These are phyloP conservation scores for Alternaria sp. DNA, from an alignment of 2,329 filamentous ascomycete species.

Conservation along the genomic window DNA sequence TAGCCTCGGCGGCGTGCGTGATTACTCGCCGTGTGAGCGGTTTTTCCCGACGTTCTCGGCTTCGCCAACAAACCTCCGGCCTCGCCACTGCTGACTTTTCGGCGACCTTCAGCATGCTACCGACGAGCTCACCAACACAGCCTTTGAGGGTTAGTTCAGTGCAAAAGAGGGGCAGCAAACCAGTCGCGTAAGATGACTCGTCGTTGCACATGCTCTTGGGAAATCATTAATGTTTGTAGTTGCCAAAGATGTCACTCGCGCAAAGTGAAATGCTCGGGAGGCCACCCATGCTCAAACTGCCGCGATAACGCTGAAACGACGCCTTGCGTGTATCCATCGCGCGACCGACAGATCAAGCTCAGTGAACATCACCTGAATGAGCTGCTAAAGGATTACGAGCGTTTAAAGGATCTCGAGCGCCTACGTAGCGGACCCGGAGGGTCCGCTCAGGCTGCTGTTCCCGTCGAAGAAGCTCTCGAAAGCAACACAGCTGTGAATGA, in stretches of 20 bases:
- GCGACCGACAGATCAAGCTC: neutral
- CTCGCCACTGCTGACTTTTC: too few relatives aligned
- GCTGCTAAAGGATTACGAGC: neutral
- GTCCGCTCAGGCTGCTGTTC: neutral
- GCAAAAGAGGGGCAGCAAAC: too few relatives aligned
- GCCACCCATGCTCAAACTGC: neutral
- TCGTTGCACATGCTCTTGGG: fast-evolving
- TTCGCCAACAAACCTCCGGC: too few relatives aligned
- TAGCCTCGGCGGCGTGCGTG: too few relatives aligned
- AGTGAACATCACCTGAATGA: neutral
- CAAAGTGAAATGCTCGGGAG: neutral
- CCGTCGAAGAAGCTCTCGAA: neutral
- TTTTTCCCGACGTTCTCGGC: too few relatives aligned
- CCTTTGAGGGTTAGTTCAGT: too few relatives aligned
- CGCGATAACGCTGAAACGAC: neutral
- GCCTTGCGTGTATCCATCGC: conserved; percentile 1
- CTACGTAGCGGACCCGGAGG: too few relatives aligned
- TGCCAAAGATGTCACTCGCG: neutral
- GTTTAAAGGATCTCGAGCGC: too few relatives aligned
- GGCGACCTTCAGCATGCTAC: too few relatives aligned
- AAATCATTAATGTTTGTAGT: neutral
- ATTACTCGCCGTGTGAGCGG: too few relatives aligned
- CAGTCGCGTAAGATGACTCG: too few relatives aligned
- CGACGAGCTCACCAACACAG: too few relatives aligned
- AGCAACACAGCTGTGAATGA: neutral